These are phyloP conservation scores for Bipolaris gigantea DNA, from an alignment of 2,329 filamentous ascomycete species.

Conservation along the genomic window DNA sequence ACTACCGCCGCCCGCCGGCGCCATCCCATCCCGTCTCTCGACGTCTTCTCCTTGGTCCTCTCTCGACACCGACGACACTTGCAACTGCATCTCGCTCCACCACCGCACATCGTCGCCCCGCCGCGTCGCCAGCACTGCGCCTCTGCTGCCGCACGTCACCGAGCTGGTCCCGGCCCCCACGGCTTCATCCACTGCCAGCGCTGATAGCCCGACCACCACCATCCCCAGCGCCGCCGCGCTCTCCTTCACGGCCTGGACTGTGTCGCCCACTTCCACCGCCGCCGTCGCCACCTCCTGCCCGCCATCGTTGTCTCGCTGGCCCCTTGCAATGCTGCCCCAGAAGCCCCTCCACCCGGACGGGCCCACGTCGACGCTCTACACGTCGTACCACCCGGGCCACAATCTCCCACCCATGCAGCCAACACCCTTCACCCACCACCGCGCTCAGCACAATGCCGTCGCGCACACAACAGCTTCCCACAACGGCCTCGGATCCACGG, in stretches of 20 bases:
- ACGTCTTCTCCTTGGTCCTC: constrained; percentile 12
- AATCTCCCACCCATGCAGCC: constrained; percentile 32
- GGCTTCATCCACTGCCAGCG: constrained; percentile 15
- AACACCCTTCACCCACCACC: constrained; percentile 16
- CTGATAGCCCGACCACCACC: constrained; percentile 14
- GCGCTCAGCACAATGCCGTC: constrained; percentile 25
- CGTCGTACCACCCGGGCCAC: constrained; percentile 27
- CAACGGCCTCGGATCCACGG: constrained; percentile 55
- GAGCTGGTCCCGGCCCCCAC: constrained; percentile 25
- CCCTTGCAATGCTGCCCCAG: constrained; percentile 39
- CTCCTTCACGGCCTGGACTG: constrained; percentile 14
- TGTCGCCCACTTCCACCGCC: constrained; percentile 9
- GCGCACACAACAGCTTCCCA: constrained; percentile 31
- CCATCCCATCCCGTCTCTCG: constrained; percentile 6
- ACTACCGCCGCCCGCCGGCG: not conserved
- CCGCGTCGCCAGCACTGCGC: constrained; percentile 19
- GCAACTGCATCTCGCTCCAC: constrained; percentile 7
- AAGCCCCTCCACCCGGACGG: constrained; percentile 29
- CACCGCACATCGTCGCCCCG: constrained; percentile 11
- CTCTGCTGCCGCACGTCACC: constrained; percentile 22
- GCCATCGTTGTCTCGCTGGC: constrained; percentile 7
- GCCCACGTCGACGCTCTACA: constrained; percentile 40
- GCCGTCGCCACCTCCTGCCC: constrained; percentile 6
- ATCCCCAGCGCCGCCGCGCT: constrained; percentile 30
- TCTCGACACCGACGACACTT: not conserved